phyloP scores from a whole-genome alignment of 2,329 filamentous ascomycete genomes.

The Bipolaris cookei region DNA sequence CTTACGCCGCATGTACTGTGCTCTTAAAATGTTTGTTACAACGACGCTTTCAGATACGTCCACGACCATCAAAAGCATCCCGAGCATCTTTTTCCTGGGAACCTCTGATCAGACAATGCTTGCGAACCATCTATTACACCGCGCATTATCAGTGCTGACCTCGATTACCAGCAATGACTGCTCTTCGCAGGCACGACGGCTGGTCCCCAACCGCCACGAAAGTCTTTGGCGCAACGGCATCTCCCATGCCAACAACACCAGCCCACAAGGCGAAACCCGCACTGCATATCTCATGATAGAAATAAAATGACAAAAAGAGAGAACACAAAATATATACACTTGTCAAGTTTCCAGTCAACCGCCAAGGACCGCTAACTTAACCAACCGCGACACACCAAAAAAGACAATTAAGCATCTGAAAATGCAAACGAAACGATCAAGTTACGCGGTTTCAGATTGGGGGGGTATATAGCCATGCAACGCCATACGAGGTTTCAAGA shows the following conservation, averaged over 20 bases:
- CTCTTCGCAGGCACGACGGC: neutral
- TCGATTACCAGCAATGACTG: neutral
- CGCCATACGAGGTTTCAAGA: slow-evolving; percentile 31
- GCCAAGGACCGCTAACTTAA: neutral
- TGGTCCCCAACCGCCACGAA: neutral
- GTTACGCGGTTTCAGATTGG: slow-evolving; percentile 19
- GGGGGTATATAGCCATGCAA: slow-evolving; percentile 45
- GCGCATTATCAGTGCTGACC: neutral
- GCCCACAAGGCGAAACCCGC: slow-evolving; percentile 11
- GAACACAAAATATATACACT: slow-evolving; percentile 21
- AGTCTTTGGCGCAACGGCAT: neutral
- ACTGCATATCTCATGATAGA: slow-evolving; percentile 28
- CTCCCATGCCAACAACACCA: neutral
- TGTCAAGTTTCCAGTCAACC: slow-evolving; percentile 9
- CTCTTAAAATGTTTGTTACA: neutral
- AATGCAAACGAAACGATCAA: slow-evolving; percentile 15
- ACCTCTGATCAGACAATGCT: neutral
- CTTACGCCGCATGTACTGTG: slow-evolving; percentile 11
- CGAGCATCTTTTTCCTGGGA: neutral
- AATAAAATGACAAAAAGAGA: slow-evolving; percentile 24
- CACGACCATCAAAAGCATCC: neutral
- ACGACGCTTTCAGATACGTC: slow-evolving; percentile 2
- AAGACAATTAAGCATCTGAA: slow-evolving; percentile 2
- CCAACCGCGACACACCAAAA: neutral
- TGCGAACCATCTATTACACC: neutral